Evolutionary conservation across 345 rosid genomes (phyloP).

Genomic region (Hirschfeldia incana): DNA sequence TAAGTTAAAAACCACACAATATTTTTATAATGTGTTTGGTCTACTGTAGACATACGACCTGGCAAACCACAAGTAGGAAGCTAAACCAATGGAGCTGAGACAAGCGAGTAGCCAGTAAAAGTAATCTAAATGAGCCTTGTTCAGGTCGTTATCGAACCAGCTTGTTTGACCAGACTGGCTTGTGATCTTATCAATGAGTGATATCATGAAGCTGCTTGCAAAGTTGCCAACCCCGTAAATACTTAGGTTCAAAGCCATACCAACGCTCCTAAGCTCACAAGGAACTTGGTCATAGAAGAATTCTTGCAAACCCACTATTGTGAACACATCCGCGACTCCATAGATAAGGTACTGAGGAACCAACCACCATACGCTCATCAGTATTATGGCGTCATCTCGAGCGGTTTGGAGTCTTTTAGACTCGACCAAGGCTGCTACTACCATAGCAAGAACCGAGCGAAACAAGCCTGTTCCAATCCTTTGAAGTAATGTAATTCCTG

Average conservation of each 20-base stretch:
- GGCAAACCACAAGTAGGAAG: constrained; percentile 24
- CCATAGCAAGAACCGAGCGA: constrained; percentile 32
- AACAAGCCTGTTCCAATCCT: constrained; percentile 39
- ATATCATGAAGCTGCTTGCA: constrained; percentile 51
- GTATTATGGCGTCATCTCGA: constrained; percentile 7
- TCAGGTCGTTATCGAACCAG: constrained; percentile 54
- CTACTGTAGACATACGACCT: constrained; percentile 32
- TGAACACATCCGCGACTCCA: constrained; percentile 42
- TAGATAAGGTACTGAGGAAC: constrained; percentile 37
- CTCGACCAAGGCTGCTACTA: constrained; percentile 44
- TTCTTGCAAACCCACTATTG: constrained; percentile 59
- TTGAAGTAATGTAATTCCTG: constrained; percentile 47
- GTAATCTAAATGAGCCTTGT: constrained; percentile 55
- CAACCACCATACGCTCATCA: constrained; percentile 46
- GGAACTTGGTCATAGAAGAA: constrained; percentile 65
- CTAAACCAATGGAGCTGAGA: constrained; percentile 15
- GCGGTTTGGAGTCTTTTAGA: constrained; percentile 35
- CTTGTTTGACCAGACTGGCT: constrained; percentile 41
- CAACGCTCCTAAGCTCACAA: constrained; percentile 50
- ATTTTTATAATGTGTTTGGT: not conserved
- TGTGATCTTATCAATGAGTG: constrained; percentile 42
- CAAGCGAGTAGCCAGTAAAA: constrained; percentile 50
- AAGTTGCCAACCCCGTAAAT: constrained; percentile 53
- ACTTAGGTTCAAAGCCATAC: constrained; percentile 55
- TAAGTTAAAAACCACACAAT: not conserved